Percentiles rank a stretch among this genome's conserved stretches.
Conservation (phyloP, 352 stramenopile genomes). For the Globisporangium alternatum region DNA sequence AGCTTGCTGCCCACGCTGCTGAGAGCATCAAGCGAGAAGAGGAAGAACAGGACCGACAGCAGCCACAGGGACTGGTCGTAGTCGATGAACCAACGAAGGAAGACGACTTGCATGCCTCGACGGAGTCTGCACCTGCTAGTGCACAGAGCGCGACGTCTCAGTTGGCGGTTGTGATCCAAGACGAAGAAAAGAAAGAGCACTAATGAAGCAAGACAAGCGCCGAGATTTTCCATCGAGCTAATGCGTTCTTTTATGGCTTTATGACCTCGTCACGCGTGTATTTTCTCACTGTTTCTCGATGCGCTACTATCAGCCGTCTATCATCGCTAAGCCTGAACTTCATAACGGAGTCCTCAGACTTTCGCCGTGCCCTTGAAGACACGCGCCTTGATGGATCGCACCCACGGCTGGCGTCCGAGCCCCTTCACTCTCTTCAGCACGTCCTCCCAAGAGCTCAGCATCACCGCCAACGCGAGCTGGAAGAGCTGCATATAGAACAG, state of each 20-base stretch:
- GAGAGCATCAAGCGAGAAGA: slow-evolving; percentile 19
- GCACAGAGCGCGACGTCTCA: not conserved
- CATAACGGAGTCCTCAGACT: slow-evolving; percentile 4
- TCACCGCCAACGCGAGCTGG: slow-evolving; percentile 52
- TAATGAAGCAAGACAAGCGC: not conserved
- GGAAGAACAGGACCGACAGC: slow-evolving; percentile 17
- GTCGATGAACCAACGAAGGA: slow-evolving; percentile 17
- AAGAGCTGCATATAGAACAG: slow-evolving; percentile 48
- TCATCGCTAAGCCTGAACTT: not conserved
- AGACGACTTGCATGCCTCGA: slow-evolving; percentile 14
- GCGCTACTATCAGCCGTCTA: not conserved
- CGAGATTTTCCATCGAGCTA: not conserved
- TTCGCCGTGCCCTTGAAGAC: not conserved
- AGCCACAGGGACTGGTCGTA: slow-evolving; percentile 16
- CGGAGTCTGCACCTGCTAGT: not conserved
- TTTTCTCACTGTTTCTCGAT: not conserved
- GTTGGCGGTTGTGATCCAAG: slow-evolving; percentile 12
- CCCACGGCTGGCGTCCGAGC: slow-evolving; percentile 11
- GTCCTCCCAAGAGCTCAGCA: slow-evolving; percentile 60
- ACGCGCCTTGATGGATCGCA: slow-evolving; percentile 8
- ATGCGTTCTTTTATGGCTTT: not conserved
- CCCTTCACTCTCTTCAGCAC: slow-evolving; percentile 34
- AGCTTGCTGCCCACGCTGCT: slow-evolving; percentile 7
- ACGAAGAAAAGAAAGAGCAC: slow-evolving; percentile 14
- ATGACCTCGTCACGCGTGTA: not conserved